Conservation (phyloP, 2,329 filamentous ascomycete species). For the Clarireedia hainanense region DNA sequence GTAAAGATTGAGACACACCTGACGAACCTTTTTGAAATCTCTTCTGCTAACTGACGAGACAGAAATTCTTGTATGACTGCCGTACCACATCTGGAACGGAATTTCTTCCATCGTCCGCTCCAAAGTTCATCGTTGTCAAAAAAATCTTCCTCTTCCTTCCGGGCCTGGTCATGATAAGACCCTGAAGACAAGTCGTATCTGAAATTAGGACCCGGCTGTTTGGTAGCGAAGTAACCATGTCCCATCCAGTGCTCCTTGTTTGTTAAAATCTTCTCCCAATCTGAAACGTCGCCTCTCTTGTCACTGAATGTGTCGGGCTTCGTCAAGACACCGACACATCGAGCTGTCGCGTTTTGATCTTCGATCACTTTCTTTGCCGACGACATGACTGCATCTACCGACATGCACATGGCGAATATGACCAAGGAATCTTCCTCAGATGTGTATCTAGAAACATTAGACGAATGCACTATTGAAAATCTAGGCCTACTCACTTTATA, state of each 20-base stretch:
- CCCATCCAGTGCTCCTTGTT: constrained; percentile 53
- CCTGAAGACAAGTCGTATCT: constrained; percentile 6
- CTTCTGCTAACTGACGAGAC: constrained; percentile 39
- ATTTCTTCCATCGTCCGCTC: constrained; percentile 32
- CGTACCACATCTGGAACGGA: constrained; percentile 43
- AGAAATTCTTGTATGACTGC: constrained; percentile 39
- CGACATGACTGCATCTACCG: constrained; percentile 68
- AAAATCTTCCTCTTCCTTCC: constrained; percentile 41
- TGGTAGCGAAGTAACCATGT: constrained; percentile 74
- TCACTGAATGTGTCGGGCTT: constrained; percentile 69
- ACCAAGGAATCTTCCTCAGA: constrained; percentile 63
- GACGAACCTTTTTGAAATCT: constrained; percentile 33
- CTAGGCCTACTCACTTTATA: constrained; percentile 30
- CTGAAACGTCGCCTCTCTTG: constrained; percentile 33
- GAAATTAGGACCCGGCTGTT: constrained; percentile 43
- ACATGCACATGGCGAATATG: constrained; percentile 70
- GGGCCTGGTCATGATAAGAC: constrained; percentile 37
- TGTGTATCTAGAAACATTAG: constrained; percentile 45
- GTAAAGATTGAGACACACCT: no score
- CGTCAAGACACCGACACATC: constrained; percentile 71
- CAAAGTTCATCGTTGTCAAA: constrained; percentile 40
- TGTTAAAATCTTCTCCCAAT: constrained; percentile 57
- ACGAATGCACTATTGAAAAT: background rate
- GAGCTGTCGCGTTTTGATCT: constrained; percentile 43
- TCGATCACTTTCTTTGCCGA: constrained; percentile 60